These are phyloP conservation scores for Alternaria burnsii DNA, from an alignment of 2,329 filamentous ascomycete genomes.

Conservation along the genomic window DNA sequence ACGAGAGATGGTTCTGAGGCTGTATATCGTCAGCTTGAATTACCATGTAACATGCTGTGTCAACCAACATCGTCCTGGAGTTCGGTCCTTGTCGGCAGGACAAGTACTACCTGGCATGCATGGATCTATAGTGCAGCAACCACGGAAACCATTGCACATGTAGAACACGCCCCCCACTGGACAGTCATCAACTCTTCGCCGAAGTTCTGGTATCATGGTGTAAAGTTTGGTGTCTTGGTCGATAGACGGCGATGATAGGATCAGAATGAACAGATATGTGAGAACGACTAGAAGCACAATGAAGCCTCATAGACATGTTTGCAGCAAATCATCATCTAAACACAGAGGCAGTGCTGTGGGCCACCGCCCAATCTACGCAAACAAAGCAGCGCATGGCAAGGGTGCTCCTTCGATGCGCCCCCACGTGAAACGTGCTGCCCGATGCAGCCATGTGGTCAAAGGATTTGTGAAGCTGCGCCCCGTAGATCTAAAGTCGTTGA, in stretches of 20 bases:
- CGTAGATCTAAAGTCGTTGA: not conserved
- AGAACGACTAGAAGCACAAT: not conserved
- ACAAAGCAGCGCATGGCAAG: slow-evolving; percentile 24
- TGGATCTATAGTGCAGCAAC: slow-evolving; percentile 39
- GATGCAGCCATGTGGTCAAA: slow-evolving; percentile 13
- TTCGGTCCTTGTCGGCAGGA: slow-evolving; percentile 28
- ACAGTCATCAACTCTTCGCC: slow-evolving; percentile 21
- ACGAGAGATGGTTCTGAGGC: not conserved
- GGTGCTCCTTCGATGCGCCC: slow-evolving; percentile 11
- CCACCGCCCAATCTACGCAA: slow-evolving; percentile 18
- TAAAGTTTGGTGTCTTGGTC: not conserved
- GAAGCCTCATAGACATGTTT: slow-evolving; percentile 8
- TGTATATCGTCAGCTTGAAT: not conserved
- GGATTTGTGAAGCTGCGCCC: not conserved
- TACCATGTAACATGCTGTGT: not conserved
- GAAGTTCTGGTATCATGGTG: slow-evolving; percentile 22
- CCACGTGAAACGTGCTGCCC: slow-evolving; percentile 11
- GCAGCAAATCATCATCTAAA: slow-evolving; percentile 3
- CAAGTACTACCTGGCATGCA: slow-evolving; percentile 31
- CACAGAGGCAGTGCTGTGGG: slow-evolving; percentile 3
- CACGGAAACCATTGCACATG: slow-evolving; percentile 30
- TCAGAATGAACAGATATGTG: not conserved
- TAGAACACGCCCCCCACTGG: slow-evolving; percentile 32
- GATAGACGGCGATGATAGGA: not conserved
- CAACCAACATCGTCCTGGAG: slow-evolving; percentile 30